phyloP scores from a whole-genome alignment of 495 filamentous ascomycete genomes.

The Neurospora cerealis region DNA sequence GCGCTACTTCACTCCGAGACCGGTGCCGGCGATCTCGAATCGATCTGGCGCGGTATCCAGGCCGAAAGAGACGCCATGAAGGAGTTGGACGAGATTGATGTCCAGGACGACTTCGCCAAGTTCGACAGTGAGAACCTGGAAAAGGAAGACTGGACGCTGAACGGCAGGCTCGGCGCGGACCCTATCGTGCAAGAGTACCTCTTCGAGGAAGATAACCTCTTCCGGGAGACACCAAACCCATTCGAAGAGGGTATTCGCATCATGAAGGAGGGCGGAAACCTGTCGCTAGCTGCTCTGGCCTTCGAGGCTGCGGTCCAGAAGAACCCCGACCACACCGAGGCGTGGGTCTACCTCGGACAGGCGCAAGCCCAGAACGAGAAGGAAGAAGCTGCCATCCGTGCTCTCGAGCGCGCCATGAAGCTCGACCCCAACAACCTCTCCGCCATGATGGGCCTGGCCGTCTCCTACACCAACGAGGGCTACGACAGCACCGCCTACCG shows the following conservation, averaged over 20 bases:
- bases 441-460: slow-evolving; percentile 88
- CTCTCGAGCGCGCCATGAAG: slow-evolving; percentile 83
- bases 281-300: slow-evolving; percentile 88
- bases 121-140: slow-evolving; percentile 63
- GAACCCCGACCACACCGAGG: slow-evolving; percentile 75
- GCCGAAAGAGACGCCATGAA: slow-evolving; percentile 67
- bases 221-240: slow-evolving; percentile 62
- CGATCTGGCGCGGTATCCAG: slow-evolving; percentile 77
- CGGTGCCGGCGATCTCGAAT: slow-evolving; percentile 76
- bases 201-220: slow-evolving; percentile 89
- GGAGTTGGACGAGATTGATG: slow-evolving; percentile 43
- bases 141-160: slow-evolving; percentile 44
- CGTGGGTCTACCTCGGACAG: slow-evolving; percentile 83
- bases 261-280: slow-evolving; percentile 82
- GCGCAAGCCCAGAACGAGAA: slow-evolving; percentile 98
- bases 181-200: slow-evolving; percentile 80
- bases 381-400: slow-evolving; percentile 95
- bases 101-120: slow-evolving; percentile 51
- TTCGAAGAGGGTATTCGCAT: slow-evolving; percentile 88
- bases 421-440: slow-evolving; percentile 76
- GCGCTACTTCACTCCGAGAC: slow-evolving; percentile 42
- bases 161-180: slow-evolving; percentile 43
- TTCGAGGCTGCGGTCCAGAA: slow-evolving; percentile 94
- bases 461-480: slow-evolving; percentile 98
- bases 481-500: slow-evolving; percentile 96